A percentile compares a stretch with the other conserved stretches of the same genome.
phyloP scores from a whole-genome alignment of 192 early-diverging fungal species.

The Lobosporangium transversale region DNA sequence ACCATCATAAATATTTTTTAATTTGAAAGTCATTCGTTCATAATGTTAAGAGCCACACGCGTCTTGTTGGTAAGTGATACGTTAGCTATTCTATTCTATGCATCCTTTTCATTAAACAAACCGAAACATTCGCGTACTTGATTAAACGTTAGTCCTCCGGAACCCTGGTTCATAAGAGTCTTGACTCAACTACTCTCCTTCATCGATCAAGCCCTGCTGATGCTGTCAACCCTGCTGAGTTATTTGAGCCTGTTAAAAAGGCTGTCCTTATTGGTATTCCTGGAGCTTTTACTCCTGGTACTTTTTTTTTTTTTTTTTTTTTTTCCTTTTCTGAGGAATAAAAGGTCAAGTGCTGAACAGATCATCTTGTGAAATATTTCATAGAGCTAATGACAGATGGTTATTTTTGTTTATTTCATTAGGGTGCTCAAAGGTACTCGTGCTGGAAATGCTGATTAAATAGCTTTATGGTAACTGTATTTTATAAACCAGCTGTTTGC shows the following conservation, averaged over 20 bases:
- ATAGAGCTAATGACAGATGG: slow-evolving; percentile 3
- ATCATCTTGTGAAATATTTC: too few species aligned
- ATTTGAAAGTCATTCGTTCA: neutral
- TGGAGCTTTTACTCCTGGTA: slow-evolving; percentile 54
- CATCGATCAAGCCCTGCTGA: slow-evolving; percentile 56
- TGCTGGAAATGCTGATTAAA: too few species aligned
- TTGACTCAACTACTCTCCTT: slow-evolving; percentile 33
- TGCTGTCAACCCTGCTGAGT: slow-evolving; percentile 49
- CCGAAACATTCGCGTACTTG: neutral
- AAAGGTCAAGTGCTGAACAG: too few species aligned
- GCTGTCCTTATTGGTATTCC: slow-evolving; percentile 57
- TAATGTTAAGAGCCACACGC: neutral
- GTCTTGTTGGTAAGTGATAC: slow-evolving; percentile 2
- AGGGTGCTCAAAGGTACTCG: slow-evolving; percentile 42
- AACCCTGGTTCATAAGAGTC: slow-evolving; percentile 32
- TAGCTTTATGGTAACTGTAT: too few species aligned
- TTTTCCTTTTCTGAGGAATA: too few species aligned
- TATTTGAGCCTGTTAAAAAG: slow-evolving; percentile 54
- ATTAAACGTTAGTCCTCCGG: neutral
- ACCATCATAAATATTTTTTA: neutral
- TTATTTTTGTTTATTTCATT: neutral
- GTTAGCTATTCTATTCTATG: neutral
- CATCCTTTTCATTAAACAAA: neutral
- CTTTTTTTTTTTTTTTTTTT: neutral
- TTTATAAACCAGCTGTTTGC: too few species aligned